Conservation (phyloP, 345 rosid genomes). For the Hibiscus mutabilis region DNA sequence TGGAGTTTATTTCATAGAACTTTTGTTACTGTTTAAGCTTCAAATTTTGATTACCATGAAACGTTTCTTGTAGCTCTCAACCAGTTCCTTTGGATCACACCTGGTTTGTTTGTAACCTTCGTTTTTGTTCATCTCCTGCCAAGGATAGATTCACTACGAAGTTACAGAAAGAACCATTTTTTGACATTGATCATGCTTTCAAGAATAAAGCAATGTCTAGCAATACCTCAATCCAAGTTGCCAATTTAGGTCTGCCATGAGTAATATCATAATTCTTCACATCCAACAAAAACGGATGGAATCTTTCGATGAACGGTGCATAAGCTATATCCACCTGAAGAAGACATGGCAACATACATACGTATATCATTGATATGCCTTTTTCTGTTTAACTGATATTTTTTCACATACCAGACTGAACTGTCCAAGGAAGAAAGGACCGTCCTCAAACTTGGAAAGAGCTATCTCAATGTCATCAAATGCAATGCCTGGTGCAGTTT, state of each 20-base stretch:
- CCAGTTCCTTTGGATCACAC: conserved; percentile 47
- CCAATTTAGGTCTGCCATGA: conserved; percentile 57
- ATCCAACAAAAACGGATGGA: conserved; percentile 39
- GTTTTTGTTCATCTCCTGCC: conserved; percentile 57
- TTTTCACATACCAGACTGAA: conserved; percentile 49
- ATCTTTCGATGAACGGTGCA: conserved; percentile 70
- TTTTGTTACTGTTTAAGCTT: too few relatives aligned
- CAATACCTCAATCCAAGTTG: conserved; percentile 71
- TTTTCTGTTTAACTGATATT: background rate
- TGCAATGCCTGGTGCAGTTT: conserved; percentile 39
- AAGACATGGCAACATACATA: background rate
- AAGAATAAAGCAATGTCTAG: background rate
- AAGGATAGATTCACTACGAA: background rate
- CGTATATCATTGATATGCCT: too few relatives aligned
- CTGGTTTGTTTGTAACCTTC: conserved; percentile 69
- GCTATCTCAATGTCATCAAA: conserved; percentile 68
- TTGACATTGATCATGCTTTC: too few relatives aligned
- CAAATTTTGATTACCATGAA: conserved; percentile 27
- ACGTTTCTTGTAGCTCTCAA: conserved; percentile 47
- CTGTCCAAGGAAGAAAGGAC: conserved; percentile 76
- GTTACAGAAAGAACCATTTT: too few relatives aligned
- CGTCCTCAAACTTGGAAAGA: conserved; percentile 57
- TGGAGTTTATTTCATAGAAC: too few relatives aligned
- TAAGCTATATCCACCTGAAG: conserved; percentile 72
- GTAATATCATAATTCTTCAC: conserved; percentile 53